Evolutionary conservation across 78 protist genomes (phyloP).

Genomic region (Isochrysis galbana): DNA sequence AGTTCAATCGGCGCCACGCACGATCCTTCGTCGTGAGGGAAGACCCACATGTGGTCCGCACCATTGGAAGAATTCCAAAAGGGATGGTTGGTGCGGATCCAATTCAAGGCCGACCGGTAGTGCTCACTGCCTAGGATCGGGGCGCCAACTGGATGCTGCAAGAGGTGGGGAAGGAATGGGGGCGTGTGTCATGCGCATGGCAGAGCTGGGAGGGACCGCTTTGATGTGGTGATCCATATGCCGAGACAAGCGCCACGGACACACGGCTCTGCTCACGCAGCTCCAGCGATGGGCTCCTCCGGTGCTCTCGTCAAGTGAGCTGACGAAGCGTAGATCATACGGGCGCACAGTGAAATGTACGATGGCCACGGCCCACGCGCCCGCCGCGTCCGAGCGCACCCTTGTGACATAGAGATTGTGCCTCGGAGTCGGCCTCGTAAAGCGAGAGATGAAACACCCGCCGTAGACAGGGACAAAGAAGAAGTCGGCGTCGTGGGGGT

Average conservation of each 20-base stretch:
- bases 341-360: too few relatives aligned
- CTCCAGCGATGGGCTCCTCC: too few relatives aligned
- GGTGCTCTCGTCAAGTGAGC: too few relatives aligned
- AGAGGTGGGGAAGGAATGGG: too few relatives aligned
- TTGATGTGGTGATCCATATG: too few relatives aligned
- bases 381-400: neutral
- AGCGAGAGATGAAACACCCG: neutral
- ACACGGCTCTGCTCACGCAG: too few relatives aligned
- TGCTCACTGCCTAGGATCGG: neutral
- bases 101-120: neutral
- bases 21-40: constrained; percentile 24
- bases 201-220: too few relatives aligned
- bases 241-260: too few relatives aligned
- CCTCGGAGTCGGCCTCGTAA: constrained; percentile 12
- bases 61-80: neutral
- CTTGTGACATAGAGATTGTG: neutral
- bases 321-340: too few relatives aligned
- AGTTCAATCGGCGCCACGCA: constrained; percentile 14
- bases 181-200: too few relatives aligned
- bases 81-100: neutral
- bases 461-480: neutral
- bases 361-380: neutral
- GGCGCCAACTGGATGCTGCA: neutral
- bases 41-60: neutral
- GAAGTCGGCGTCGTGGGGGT: constrained; percentile 5